Percentiles rank a stretch among this genome's conserved stretches.
Evolutionary conservation across 2,329 filamentous ascomycete genomes (phyloP).

Genomic region (Fusarium sp.): DNA sequence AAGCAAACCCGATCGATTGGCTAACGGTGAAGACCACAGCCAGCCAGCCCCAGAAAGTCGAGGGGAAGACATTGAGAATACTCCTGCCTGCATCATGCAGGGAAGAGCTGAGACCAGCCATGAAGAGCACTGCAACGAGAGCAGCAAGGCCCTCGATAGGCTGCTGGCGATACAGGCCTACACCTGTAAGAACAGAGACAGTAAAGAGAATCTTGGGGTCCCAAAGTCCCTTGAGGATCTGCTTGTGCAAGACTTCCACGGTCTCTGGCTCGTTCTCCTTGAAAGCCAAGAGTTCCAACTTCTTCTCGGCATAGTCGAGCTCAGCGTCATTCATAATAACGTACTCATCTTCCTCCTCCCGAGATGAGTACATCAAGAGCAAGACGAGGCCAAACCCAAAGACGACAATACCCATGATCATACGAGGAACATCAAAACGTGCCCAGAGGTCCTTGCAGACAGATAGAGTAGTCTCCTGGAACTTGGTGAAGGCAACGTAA

Average conservation of each 20-base stretch:
- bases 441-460: slow-evolving; percentile 91
- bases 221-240: slow-evolving; percentile 51
- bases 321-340: slow-evolving; percentile 65
- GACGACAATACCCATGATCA: slow-evolving; percentile 81
- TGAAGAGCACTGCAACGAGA: slow-evolving; percentile 49
- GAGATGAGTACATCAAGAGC: slow-evolving; percentile 77
- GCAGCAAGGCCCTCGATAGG: slow-evolving; percentile 52
- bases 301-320: slow-evolving; percentile 68
- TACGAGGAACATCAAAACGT: slow-evolving; percentile 86
- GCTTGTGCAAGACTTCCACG: slow-evolving; percentile 50
- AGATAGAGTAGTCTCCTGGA: slow-evolving; percentile 80
- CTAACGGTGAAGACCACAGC: slow-evolving; percentile 82
- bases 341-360: slow-evolving; percentile 65
- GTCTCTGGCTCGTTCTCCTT: slow-evolving; percentile 54
- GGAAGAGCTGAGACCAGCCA: slow-evolving; percentile 56
- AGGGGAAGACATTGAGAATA: slow-evolving; percentile 69
- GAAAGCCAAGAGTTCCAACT: slow-evolving; percentile 60
- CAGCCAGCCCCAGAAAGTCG: slow-evolving; percentile 89
- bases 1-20: slow-evolving; percentile 93
- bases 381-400: slow-evolving; percentile 74
- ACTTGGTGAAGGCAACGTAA: slow-evolving; percentile 72
- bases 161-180: slow-evolving; percentile 48
- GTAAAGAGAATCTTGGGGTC: slow-evolving; percentile 49
- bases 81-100: slow-evolving; percentile 57
- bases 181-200: slow-evolving; percentile 43